Base-by-base conservation (phyloP, 1,284 basidiomycete species). In the Sanghuangporus weigelae region DNA sequence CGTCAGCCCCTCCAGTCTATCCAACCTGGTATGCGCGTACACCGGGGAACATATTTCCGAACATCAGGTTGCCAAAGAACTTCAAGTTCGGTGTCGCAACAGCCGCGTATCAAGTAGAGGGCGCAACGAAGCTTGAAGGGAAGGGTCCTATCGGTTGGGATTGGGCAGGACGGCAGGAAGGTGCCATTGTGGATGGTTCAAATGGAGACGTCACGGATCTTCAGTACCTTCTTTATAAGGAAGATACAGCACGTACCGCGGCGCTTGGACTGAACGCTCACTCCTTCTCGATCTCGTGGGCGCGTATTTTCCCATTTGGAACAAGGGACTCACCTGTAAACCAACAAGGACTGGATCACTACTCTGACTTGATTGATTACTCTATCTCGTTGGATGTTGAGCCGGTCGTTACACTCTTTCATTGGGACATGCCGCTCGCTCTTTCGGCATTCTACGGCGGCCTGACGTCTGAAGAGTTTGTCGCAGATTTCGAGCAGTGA, bases 231-330 rank as follows among this genome's bases (percentile, higher is more conserved):
- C 69, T 81, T 40, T 82, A 81, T 69, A 81, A 81, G 64, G 75
- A 78, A 68, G 80, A 81, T 64, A 74, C 78, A 7, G 77, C 77
- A 3, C 71, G 80, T 26, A 72, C 77, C 19, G 78, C 78, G 63
- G 77, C 79, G 1, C 69, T 81, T n/a, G 80, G 79, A 44, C 68
- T 79, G 19, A 82, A 79, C 61, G 76, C 78, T 7, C 78, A 81
- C 68, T 80, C 79, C 1, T 79, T 81, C 68, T 82, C 79, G 80
- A 75, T 80, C 39, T 79, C 80, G 3, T 82, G 80, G 80, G 74
- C 79, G 2, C 73, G 79, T 56, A 78, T 82, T 56, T 78, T 79
- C 60, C 80, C 80, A 6, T 81, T 81, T 63, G 80, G 77, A 10
- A 74, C 77, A 0, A 75, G 76, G 1, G 76, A 77, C 63, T 81